Percentiles rank a stretch among this genome's conserved stretches.
Conservation (phyloP, 495 filamentous ascomycete genomes). For the Chaetomium cochliodes region DNA sequence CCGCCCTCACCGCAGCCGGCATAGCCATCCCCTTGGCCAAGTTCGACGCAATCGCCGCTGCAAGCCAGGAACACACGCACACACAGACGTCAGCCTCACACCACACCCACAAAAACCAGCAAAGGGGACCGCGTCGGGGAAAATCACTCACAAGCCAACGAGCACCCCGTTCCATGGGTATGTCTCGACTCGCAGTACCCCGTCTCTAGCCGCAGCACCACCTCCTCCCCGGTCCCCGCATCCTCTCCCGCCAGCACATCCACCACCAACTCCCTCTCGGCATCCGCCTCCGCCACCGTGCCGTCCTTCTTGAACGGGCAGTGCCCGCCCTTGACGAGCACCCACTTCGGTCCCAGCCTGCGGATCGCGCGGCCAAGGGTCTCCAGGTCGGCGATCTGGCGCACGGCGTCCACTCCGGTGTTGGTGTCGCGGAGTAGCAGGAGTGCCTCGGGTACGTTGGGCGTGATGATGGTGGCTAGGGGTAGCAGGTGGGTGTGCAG, state of each 20-base stretch:
- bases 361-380: conserved; percentile 65
- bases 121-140: background rate
- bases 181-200: conserved; percentile 68
- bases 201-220: conserved; percentile 58
- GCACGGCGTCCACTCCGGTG: conserved; percentile 46
- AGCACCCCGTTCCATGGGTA: conserved; percentile 95
- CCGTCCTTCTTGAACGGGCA: conserved; percentile 68
- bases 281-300: conserved; percentile 50
- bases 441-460: conserved; percentile 87
- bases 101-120: background rate
- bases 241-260: conserved; percentile 65
- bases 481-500: conserved; percentile 71
- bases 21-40: conserved; percentile 63
- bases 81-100: background rate
- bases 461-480: conserved; percentile 75
- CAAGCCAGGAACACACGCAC: conserved; percentile 1
- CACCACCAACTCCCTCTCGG: conserved; percentile 63
- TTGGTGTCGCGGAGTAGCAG: conserved; percentile 61
- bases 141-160: conserved; percentile 69
- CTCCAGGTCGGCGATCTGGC: conserved; percentile 60
- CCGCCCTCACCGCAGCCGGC: conserved; percentile 62
- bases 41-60: conserved; percentile 85
- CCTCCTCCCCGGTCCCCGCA: conserved; percentile 13
- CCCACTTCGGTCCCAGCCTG: conserved; percentile 68
- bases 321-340: conserved; percentile 92